Evolutionary conservation across 345 rosid species (phyloP).

Genomic region (Eutrema japonicum): DNA sequence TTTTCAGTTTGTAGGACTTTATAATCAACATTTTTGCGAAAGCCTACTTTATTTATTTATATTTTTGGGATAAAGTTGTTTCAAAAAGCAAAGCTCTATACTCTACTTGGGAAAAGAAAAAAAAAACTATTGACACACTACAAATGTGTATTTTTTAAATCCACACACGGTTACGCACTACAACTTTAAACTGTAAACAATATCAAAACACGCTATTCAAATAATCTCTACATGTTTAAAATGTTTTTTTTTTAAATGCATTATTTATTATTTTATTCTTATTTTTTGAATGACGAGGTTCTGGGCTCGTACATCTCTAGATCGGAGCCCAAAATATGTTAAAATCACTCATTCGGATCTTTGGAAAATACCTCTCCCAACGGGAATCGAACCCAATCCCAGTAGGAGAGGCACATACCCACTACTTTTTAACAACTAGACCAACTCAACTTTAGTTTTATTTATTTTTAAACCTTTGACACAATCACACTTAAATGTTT

Average conservation of each 20-base stretch:
- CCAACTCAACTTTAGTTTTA: too few species aligned
- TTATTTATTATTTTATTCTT: too few species aligned
- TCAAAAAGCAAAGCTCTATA: background rate
- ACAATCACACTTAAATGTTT: conserved; percentile 5
- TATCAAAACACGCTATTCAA: conserved; percentile 3
- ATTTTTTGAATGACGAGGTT: too few species aligned
- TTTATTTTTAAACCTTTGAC: background rate
- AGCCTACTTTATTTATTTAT: background rate
- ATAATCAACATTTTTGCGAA: background rate
- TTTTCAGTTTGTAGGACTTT: background rate
- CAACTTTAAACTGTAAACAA: background rate
- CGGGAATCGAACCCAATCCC: too few species aligned
- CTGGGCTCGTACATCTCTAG: too few species aligned
- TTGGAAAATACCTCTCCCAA: too few species aligned
- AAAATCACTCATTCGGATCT: too few species aligned
- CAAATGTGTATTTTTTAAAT: background rate
- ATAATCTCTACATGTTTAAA: conserved; percentile 13
- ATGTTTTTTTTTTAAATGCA: too few species aligned
- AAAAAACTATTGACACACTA: background rate
- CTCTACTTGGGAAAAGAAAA: background rate
- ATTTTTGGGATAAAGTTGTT: background rate
- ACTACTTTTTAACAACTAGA: too few species aligned
- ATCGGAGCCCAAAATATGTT: too few species aligned
- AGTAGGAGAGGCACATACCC: too few species aligned
- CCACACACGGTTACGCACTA: conserved; percentile 1